Evolutionary conservation across 768 basidiomycete species (phyloP).

Genomic region (Lentinus tigrinus): DNA sequence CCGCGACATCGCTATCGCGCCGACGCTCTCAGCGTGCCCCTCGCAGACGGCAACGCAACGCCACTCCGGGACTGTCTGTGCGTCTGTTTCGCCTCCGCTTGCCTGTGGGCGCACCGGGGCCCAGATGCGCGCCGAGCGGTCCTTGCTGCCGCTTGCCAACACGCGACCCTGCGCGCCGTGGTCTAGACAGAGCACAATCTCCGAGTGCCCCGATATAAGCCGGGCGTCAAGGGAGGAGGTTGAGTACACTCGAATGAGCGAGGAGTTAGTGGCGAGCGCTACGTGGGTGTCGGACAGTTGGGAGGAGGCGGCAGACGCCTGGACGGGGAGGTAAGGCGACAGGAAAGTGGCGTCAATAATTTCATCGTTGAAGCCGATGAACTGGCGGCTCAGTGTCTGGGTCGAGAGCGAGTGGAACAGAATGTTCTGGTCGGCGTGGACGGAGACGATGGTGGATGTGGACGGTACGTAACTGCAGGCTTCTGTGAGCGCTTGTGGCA

Average conservation of each 20-base stretch:
- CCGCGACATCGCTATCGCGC: conserved; percentile 83
- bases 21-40: conserved; percentile 93
- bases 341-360: conserved; percentile 90
- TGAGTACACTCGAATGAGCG: conserved; percentile 88
- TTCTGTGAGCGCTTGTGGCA: neutral
- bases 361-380: conserved; percentile 98
- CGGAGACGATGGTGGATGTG: conserved; percentile 66
- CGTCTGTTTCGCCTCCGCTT: neutral
- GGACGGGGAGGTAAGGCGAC: conserved; percentile 34
- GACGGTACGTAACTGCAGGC: conserved; percentile 63
- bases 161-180: conserved; percentile 61
- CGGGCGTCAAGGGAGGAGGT: conserved; percentile 75
- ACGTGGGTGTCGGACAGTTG: conserved; percentile 61
- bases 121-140: conserved; percentile 87
- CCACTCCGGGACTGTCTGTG: conserved; percentile 42
- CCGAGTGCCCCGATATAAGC: conserved; percentile 83
- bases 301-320: conserved; percentile 18
- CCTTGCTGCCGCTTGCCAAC: conserved; percentile 92
- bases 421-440: conserved; percentile 97
- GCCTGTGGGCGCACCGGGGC: conserved; percentile 29
- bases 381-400: conserved; percentile 65
- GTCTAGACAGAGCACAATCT: conserved; percentile 88
- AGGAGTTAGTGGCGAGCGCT: conserved; percentile 97
- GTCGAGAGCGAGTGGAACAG: conserved; percentile 82
- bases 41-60: conserved; percentile 84